These are phyloP conservation scores for Scytalidium lignicola DNA, from an alignment of 2,329 filamentous ascomycete species.

Conservation along the genomic window DNA sequence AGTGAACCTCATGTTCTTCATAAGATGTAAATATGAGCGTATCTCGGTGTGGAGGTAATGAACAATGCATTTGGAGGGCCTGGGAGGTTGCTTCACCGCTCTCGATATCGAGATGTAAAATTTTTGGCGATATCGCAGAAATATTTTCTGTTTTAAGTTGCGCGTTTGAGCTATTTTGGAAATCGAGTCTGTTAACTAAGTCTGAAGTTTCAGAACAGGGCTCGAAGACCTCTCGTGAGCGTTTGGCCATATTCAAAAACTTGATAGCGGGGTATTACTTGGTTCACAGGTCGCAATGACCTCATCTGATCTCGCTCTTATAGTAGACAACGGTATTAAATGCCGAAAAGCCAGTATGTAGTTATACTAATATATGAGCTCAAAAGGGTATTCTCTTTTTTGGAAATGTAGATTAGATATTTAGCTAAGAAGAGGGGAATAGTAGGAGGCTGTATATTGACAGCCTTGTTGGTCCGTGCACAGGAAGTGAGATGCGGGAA, in stretches of 20 bases:
- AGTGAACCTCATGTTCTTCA: conserved; percentile 82
- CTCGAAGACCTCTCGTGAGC: conserved; percentile 47
- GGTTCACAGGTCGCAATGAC: not conserved
- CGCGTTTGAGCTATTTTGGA: conserved; percentile 9
- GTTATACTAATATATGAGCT: not conserved
- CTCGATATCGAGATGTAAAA: conserved; percentile 60
- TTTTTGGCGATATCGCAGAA: conserved; percentile 41
- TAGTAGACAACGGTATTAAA: not conserved
- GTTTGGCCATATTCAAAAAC: conserved; percentile 50
- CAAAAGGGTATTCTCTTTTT: too few species aligned
- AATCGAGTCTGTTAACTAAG: conserved; percentile 8
- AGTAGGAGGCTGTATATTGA: not conserved
- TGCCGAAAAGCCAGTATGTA: not conserved
- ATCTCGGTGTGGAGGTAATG: conserved; percentile 72
- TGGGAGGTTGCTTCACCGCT: conserved; percentile 16
- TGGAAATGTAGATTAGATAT: not conserved
- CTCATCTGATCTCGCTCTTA: not conserved
- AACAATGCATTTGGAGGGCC: conserved; percentile 63
- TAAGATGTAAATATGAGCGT: conserved; percentile 67
- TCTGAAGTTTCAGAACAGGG: conserved; percentile 33
- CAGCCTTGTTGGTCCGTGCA: not conserved
- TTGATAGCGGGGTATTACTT: conserved; percentile 26
- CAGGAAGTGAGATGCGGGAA: not conserved
- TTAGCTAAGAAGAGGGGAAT: not conserved
- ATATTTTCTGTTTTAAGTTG: conserved; percentile 2